These are phyloP conservation scores for Carex parvula DNA, from an alignment of 176 grass and related monocot species.

Conservation along the genomic window DNA sequence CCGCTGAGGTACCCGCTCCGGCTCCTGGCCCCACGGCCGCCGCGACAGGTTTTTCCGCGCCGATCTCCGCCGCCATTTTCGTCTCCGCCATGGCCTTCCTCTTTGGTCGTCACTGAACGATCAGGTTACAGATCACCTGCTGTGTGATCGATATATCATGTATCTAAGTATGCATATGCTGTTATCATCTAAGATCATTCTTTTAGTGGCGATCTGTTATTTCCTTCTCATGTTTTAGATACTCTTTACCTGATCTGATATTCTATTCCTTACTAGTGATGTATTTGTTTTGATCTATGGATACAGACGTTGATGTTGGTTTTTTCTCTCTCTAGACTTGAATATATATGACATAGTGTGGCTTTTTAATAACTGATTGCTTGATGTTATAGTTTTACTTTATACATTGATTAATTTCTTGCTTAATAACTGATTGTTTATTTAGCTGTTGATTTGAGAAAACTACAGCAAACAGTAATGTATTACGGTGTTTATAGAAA, in stretches of 20 bases:
- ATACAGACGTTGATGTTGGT: background rate
- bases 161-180: slow-evolving; percentile 12
- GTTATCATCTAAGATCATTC: slow-evolving; percentile 28
- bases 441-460: background rate
- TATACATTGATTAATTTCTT: background rate
- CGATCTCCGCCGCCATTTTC: slow-evolving; percentile 36
- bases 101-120: slow-evolving; percentile 40
- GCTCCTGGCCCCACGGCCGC: slow-evolving; percentile 26
- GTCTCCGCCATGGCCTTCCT: slow-evolving; percentile 37
- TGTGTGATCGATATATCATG: slow-evolving; percentile 6
- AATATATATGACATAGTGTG: slow-evolving; percentile 7
- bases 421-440: no score
- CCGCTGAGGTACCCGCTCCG: slow-evolving; percentile 37
- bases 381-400: background rate
- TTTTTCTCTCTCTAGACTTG: background rate
- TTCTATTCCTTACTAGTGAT: slow-evolving; percentile 1
- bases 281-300: background rate
- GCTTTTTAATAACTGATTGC: background rate
- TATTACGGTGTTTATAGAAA: background rate
- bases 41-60: slow-evolving; percentile 28
- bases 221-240: background rate
- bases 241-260: slow-evolving; percentile 17
- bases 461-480: background rate
- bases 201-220: slow-evolving; percentile 27
- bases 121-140: background rate